Conservation (phyloP, 2,329 filamentous ascomycete genomes). For the Leptosphaerulina australis region DNA sequence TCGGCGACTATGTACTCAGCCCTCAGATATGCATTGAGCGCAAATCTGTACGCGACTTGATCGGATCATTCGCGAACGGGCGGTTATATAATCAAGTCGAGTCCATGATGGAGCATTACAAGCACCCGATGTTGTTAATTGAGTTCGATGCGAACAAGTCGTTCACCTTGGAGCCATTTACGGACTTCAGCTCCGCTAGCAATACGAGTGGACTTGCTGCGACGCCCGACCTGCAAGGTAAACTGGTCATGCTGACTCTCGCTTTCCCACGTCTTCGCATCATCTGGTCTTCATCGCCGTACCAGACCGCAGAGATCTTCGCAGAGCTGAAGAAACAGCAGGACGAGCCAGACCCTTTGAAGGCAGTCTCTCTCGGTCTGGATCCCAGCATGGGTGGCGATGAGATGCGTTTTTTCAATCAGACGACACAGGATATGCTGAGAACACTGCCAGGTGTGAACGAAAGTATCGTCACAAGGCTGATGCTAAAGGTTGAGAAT, state of each 20-base stretch:
- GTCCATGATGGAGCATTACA: conserved; percentile 93
- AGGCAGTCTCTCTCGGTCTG: conserved; percentile 82
- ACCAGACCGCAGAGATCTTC: conserved; percentile 97
- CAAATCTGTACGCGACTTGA: conserved; percentile 89
- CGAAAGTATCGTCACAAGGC: conserved; percentile 73
- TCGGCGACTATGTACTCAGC: conserved; percentile 93
- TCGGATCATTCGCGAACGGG: conserved; percentile 89
- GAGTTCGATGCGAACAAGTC: conserved; percentile 98
- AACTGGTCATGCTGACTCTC: conserved; percentile 88
- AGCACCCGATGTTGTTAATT: conserved; percentile 86
- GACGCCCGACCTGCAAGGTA: conserved; percentile 82
- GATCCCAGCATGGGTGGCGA: conserved; percentile 62
- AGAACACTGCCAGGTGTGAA: conserved; percentile 78
- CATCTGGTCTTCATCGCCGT: conserved; percentile 91
- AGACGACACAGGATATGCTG: conserved; percentile 89
- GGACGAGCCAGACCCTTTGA: conserved; percentile 86
- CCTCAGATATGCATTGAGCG: conserved; percentile 92
- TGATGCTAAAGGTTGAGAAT: conserved; percentile 76
- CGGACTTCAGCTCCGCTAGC: conserved; percentile 52
- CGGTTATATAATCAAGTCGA: conserved; percentile 91
- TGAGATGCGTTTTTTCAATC: conserved; percentile 74
- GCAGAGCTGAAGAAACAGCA: conserved; percentile 89
- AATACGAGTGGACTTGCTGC: conserved; percentile 60
- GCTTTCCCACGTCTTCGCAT: conserved; percentile 89
- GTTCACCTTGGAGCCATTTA: conserved; percentile 78